Conservation (phyloP, 768 basidiomycete genomes). For the Epithele typhae region DNA sequence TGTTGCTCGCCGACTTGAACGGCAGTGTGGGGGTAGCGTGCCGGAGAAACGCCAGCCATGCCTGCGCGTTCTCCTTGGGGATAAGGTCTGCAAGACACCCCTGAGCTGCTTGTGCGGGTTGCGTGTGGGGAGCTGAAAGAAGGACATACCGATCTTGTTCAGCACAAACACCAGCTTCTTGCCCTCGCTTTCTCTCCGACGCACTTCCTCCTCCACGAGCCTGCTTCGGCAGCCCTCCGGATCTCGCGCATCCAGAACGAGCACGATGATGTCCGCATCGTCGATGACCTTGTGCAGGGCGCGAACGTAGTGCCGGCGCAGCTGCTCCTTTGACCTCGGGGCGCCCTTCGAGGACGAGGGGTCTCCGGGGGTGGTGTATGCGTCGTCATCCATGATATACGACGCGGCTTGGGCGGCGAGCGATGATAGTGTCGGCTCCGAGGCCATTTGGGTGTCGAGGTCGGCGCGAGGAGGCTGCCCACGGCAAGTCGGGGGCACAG, state of each 20-base stretch:
- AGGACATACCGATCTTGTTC: slow-evolving; percentile 86
- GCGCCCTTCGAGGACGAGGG: slow-evolving; percentile 27
- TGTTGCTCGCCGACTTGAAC: slow-evolving; percentile 75
- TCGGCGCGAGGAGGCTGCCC: slow-evolving; percentile 28
- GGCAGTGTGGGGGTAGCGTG: slow-evolving; percentile 91
- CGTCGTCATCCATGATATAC: slow-evolving; percentile 16
- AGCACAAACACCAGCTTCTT: slow-evolving; percentile 92
- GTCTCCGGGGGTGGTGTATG: slow-evolving; percentile 21
- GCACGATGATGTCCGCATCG: slow-evolving; percentile 84
- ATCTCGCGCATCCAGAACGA: slow-evolving; percentile 90
- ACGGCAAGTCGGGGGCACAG: neutral
- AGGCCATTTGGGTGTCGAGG: slow-evolving; percentile 65
- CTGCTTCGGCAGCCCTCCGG: slow-evolving; percentile 91
- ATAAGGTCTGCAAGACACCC: slow-evolving; percentile 64
- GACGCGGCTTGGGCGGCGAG: slow-evolving; percentile 47
- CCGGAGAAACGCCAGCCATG: slow-evolving; percentile 88
- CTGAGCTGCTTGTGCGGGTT: neutral
- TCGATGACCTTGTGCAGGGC: slow-evolving; percentile 90
- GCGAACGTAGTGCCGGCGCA: slow-evolving; percentile 70
- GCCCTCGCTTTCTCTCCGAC: slow-evolving; percentile 77
- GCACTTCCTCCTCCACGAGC: slow-evolving; percentile 91
- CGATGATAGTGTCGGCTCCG: slow-evolving; percentile 65
- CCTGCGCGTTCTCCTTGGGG: slow-evolving; percentile 80
- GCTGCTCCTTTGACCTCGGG: slow-evolving; percentile 62
- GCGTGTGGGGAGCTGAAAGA: neutral